Evolutionary conservation across 2,329 filamentous ascomycete genomes (phyloP).

Genomic region (Lasiodiplodia citricola): DNA sequence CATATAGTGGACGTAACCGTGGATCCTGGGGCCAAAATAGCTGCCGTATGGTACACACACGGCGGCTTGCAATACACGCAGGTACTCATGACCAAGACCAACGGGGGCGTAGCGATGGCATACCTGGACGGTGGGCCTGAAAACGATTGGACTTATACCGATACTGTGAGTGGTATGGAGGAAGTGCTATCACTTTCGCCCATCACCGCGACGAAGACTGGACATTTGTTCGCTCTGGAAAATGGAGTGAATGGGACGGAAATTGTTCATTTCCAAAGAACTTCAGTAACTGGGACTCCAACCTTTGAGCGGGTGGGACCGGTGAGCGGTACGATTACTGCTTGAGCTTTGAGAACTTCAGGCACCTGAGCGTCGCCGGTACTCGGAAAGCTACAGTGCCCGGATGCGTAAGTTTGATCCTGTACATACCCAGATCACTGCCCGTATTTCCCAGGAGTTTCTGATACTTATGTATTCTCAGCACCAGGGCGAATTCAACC

Average conservation of each 20-base stretch:
- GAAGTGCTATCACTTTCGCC: background rate
- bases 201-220: background rate
- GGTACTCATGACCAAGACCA: background rate
- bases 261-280: background rate
- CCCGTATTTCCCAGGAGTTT: no score
- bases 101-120: conserved; percentile 10
- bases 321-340: background rate
- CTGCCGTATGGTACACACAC: background rate
- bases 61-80: background rate
- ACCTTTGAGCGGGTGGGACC: background rate
- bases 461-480: no score
- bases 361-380: no score
- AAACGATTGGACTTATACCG: background rate
- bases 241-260: background rate
- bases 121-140: background rate
- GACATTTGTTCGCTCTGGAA: background rate
- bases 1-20: background rate
- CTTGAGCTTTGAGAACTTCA: no score
- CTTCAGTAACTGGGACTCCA: background rate
- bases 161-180: background rate
- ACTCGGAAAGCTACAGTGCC: no score
- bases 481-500: no score
- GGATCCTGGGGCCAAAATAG: background rate
- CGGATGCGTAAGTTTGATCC: no score
- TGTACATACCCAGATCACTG: no score